Evolutionary conservation across 169 alveolate genomes (phyloP).

Genomic region (Besnoitia besnoiti): DNA sequence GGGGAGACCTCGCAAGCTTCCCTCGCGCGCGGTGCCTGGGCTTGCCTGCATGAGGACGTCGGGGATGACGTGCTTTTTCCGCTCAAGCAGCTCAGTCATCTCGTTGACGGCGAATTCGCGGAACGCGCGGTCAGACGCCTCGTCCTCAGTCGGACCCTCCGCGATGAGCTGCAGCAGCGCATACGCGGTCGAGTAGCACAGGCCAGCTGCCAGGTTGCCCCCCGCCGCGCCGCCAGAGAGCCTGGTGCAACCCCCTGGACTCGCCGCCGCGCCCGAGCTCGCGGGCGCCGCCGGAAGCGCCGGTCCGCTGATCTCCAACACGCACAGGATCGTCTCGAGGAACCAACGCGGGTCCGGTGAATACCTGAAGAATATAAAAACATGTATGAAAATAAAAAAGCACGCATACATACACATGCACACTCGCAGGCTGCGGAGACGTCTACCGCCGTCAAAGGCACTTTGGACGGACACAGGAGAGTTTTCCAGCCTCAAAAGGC

Average conservation of each 20-base stretch:
- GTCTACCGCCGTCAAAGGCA: no score
- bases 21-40: neutral
- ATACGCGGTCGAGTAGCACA: neutral
- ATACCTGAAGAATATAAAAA: no score
- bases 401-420: no score
- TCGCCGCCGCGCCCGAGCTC: neutral
- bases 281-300: neutral
- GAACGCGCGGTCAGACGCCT: neutral
- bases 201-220: neutral
- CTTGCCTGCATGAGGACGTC: constrained; percentile 4
- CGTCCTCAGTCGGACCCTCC: neutral
- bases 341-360: constrained; percentile 38
- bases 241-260: neutral
- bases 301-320: constrained; percentile 7
- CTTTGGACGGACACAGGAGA: no score
- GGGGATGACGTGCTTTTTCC: neutral
- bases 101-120: constrained; percentile 13
- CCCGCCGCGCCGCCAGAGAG: neutral
- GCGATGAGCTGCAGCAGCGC: constrained; percentile 25
- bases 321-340: constrained; percentile 28
- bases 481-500: no score
- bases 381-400: no score
- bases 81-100: neutral
- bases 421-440: no score
- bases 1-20: no score